These are phyloP conservation scores for Irpex sp. DNA, from an alignment of 1,284 basidiomycete species.

Conservation along the genomic window DNA sequence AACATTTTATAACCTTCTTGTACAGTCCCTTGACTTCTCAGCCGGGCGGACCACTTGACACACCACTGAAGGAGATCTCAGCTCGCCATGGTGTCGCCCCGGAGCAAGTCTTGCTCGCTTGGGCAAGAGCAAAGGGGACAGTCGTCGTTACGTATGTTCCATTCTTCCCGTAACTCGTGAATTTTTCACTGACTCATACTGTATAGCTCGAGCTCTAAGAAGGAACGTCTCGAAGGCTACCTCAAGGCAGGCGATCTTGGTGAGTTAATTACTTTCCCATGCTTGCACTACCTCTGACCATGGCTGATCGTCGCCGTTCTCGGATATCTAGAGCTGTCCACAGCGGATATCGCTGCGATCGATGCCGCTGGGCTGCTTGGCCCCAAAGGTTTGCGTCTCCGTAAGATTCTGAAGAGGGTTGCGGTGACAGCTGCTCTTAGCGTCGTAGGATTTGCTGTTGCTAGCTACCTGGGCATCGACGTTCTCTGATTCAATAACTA, in stretches of 20 bases:
- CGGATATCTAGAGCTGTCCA: conserved; percentile 24
- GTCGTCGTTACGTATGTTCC: conserved; percentile 58
- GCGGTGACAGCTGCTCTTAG: conserved; percentile 21
- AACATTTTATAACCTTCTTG: neutral
- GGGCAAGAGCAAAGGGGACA: conserved; percentile 61
- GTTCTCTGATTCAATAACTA: conserved; percentile 12
- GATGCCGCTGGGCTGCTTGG: conserved; percentile 36
- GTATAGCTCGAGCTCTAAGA: conserved; percentile 45
- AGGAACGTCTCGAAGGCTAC: conserved; percentile 50
- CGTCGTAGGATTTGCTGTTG: conserved; percentile 20
- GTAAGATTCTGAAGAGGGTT: conserved; percentile 18
- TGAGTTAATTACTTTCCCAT: no score
- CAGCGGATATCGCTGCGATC: conserved; percentile 35
- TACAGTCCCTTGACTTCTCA: conserved; percentile 55
- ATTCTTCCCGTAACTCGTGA: neutral
- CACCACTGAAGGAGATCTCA: conserved; percentile 51
- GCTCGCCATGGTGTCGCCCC: conserved; percentile 52
- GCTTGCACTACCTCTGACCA: neutral
- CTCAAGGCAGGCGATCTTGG: conserved; percentile 44
- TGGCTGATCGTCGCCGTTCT: neutral
- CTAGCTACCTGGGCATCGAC: conserved; percentile 20
- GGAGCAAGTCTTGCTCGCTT: conserved; percentile 67
- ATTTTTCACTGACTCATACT: neutral
- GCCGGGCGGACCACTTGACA: conserved; percentile 73
- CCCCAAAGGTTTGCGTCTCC: conserved; percentile 17